Evolutionary conservation across 2,329 filamentous ascomycete genomes (phyloP).

Genomic region (Aureobasidium subglaciale): DNA sequence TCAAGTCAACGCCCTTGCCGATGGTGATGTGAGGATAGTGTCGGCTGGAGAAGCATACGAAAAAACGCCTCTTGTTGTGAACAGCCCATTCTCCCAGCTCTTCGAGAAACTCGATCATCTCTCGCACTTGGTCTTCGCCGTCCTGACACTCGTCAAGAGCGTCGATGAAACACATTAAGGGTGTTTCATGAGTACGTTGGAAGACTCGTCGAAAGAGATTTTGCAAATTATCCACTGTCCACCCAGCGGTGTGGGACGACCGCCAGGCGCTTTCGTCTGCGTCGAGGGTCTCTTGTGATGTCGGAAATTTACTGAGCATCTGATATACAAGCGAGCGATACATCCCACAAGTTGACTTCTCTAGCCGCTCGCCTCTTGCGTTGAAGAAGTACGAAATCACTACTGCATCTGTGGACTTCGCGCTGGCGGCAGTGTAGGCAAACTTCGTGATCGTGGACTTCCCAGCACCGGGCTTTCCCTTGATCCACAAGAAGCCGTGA

Average conservation of each 20-base stretch:
- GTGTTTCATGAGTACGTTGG: conserved; percentile 19
- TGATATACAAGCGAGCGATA: not conserved
- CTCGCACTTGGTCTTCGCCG: conserved; percentile 30
- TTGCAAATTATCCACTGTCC: not conserved
- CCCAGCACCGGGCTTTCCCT: conserved; percentile 18
- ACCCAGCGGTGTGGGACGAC: too few relatives aligned
- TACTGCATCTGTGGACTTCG: not conserved
- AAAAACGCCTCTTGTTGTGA: conserved; percentile 19
- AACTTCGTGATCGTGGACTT: conserved; percentile 19
- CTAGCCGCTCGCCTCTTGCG: not conserved
- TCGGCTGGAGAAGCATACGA: conserved; percentile 41
- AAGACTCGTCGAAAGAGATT: not conserved
- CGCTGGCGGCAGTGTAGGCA: not conserved
- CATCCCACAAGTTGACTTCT: not conserved
- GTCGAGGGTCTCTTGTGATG: not conserved
- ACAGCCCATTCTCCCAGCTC: conserved; percentile 28
- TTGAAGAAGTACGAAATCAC: not conserved
- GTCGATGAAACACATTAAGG: conserved; percentile 29
- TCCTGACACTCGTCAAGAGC: conserved; percentile 45
- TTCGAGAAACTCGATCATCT: conserved; percentile 41
- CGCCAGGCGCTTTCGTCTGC: not conserved
- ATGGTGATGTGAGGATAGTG: conserved; percentile 41
- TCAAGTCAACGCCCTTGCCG: conserved; percentile 23
- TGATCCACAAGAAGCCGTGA: conserved; percentile 18
- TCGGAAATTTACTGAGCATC: not conserved